Evolutionary conservation across 176 grass and related monocot genomes (phyloP), one percentile per base, ranked within the genome.

Genomic region (Carex myosuroides): DNA sequence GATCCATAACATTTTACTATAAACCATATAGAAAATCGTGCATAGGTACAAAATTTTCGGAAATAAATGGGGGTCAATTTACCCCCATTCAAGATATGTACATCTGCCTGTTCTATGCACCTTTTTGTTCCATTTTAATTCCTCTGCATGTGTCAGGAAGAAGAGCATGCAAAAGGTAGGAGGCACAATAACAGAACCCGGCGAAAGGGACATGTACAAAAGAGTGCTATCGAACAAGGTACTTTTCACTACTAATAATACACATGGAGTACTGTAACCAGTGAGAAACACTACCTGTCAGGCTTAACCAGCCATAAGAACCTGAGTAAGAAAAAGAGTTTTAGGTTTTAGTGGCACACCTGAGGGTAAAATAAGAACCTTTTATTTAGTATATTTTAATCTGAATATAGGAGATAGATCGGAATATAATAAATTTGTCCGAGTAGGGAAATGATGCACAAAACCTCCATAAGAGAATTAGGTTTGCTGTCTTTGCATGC

Each of bases 141-240:
- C 22, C 24, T 77, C 24, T 78, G 52, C 13, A 18, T 78, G 26
- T 78, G 13, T 78, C 52, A 78, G 73, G 73, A 81, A 70, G 66
- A 41, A 56, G 30, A 29, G 61, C 84, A 87, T 90, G 46, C 42
- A 85, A 94, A 90, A 87, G 87, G 78, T 79, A 89, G 65, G 10
- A 95, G 80, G 80, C 86, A 80, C 77, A 48, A 70, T n/a, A 79
- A 87, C 73, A 88, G 60, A 69, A 79, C 20, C 26, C 91, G 87
- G 86, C 84, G 71, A 83, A 93, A 86, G 74, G 58, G 85, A 85
- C 87, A 86, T 37, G 64, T 68, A 88, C 91, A 90, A 66, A 84
- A 88, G 85, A 90, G 79, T 73, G 29, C 41, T 73, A 83, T 71
- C 54, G 85, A 79, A 80, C 91, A 90, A 87, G 87, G 93, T 92